Evolutionary conservation across 2,329 filamentous ascomycete species (phyloP), one percentile per base, ranked within the genome.

Genomic region (Fusarium graminum): DNA sequence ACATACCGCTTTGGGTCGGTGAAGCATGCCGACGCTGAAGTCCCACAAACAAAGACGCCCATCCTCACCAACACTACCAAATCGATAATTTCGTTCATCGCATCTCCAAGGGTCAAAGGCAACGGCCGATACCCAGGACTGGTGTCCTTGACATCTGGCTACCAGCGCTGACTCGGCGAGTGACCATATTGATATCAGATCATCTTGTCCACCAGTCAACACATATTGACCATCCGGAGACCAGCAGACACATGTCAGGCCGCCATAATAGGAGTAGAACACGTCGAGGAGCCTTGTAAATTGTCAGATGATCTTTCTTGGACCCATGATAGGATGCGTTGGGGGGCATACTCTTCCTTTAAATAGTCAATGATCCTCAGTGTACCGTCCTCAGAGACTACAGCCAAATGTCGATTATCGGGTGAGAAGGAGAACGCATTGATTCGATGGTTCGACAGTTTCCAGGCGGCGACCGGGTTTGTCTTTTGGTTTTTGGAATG

Each of bases 21-120:
- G 92, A 72, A 99, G 84, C 94, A 98, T 98, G 71, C 93, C 93
- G 40, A 97, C 93, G 68, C 90, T 97, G 76, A 99, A 99, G 80
- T 99, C 95, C 95, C 95, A 99, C 13, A 99, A 82, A 59, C 97
- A 87, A 17, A 99, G 82, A 57, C 93, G 86, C 72, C 94, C 92
- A 76, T 99, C 95, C 75, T 98, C 94, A 14, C 94, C 95, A 1
- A 99, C 94, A 72, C 93, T 97, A 29, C 95, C 95, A 73, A 99
- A 97, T 2, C 95, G 88, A 79, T 99, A 99, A 72, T 93, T 98
- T 71, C 91, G 88, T 75, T 97, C 93, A 74, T 99, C 95, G 74
- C 95, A 99, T 65, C 94, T 87, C 95, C 95, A 99, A 0, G 93
- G 93, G 76, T 99, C 95, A 76, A 98, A 99, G 5, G 93, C 92